These are phyloP conservation scores for Paecilomyces dactylethromorphus DNA, from an alignment of 2,329 filamentous ascomycete genomes.

Conservation along the genomic window DNA sequence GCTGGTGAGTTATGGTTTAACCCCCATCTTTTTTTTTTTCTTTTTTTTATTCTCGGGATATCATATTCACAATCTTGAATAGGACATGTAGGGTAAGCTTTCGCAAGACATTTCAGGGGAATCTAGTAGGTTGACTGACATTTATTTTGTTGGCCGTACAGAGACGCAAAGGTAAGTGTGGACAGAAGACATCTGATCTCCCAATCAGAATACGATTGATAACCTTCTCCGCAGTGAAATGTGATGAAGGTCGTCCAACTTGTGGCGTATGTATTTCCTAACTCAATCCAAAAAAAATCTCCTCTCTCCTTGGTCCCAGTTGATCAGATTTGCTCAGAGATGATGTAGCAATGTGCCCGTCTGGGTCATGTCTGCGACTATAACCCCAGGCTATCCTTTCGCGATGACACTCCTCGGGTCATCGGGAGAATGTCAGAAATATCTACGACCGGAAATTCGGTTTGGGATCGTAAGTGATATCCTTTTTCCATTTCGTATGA, in stretches of 20 bases:
- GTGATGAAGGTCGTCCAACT: slow-evolving; percentile 49
- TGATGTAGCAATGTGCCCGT: slow-evolving; percentile 46
- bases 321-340: neutral
- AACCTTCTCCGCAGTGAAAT: slow-evolving; percentile 41
- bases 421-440: slow-evolving; percentile 48
- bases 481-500: slow-evolving; percentile 3
- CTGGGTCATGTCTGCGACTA: slow-evolving; percentile 54
- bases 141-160: slow-evolving; percentile 10
- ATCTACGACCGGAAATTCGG: slow-evolving; percentile 43
- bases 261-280: slow-evolving; percentile 42
- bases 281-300: slow-evolving; percentile 4
- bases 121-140: neutral
- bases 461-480: slow-evolving; percentile 49
- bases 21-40: slow-evolving; percentile 1
- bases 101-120: neutral
- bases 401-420: slow-evolving; percentile 47
- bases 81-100: slow-evolving; percentile 39
- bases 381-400: slow-evolving; percentile 49
- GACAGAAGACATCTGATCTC: neutral
- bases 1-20: slow-evolving; percentile 36
- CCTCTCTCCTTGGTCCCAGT: neutral
- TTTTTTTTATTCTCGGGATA: slow-evolving; percentile 2
- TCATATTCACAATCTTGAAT: slow-evolving; percentile 5
- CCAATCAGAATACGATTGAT: neutral
- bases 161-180: slow-evolving; percentile 35